Percentiles rank a stretch among this genome's conserved stretches.
Evolutionary conservation across 2,329 filamentous ascomycete genomes (phyloP).

Genomic region (Penicillium sp.): DNA sequence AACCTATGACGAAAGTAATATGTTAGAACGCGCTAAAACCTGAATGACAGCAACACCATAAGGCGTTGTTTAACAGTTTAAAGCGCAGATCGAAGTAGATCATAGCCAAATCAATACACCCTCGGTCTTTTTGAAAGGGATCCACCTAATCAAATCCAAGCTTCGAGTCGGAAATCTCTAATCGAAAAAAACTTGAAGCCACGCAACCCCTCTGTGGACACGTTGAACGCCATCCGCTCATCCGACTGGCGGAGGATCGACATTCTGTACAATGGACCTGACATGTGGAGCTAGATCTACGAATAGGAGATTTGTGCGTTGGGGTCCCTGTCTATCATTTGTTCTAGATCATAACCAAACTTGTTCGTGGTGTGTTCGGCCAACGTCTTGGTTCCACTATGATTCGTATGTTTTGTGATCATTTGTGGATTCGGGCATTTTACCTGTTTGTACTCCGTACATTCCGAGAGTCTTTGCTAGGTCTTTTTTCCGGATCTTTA

Average conservation of each 20-base stretch:
- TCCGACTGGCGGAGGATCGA: conserved; percentile 6
- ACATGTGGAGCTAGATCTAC: not conserved
- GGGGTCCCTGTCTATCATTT: conserved; percentile 14
- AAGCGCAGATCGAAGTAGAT: not conserved
- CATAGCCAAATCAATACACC: not conserved
- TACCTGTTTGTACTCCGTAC: not conserved
- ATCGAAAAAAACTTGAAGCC: not conserved
- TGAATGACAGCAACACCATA: not conserved
- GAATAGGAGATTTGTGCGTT: not conserved
- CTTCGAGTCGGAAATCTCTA: not conserved
- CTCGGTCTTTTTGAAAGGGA: not conserved
- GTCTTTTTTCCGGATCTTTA: too few relatives aligned
- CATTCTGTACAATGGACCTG: not conserved
- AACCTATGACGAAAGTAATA: not conserved
- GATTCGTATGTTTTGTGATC: not conserved
- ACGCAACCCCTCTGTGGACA: not conserved
- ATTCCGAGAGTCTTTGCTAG: too few relatives aligned
- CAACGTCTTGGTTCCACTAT: not conserved
- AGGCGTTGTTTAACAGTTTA: not conserved
- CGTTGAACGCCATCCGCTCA: not conserved
- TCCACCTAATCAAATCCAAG: not conserved
- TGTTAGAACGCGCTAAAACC: not conserved
- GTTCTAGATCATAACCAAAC: conserved; percentile 14
- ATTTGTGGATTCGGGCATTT: not conserved
- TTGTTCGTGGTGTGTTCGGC: not conserved